These are phyloP conservation scores for Yamadazyma membranifaciens DNA, from an alignment of 1,139 yeast genomes.

Conservation along the genomic window DNA sequence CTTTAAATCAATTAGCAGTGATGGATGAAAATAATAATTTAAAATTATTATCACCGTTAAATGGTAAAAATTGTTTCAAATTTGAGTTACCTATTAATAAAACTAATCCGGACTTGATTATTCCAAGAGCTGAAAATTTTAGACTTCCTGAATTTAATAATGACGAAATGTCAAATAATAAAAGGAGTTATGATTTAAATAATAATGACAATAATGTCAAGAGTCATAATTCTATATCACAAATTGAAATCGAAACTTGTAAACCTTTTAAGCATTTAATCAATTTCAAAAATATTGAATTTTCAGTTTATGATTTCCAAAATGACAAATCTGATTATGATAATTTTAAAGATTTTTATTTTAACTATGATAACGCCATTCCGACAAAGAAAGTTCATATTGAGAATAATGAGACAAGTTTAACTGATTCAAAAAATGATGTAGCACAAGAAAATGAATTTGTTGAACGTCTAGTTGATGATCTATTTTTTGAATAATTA, in stretches of 20 bases:
- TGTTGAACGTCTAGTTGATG: constrained; percentile 12
- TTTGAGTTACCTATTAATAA: constrained; percentile 40
- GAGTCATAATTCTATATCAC: constrained; percentile 42
- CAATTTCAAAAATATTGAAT: constrained; percentile 35
- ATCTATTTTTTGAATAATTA: constrained; percentile 8
- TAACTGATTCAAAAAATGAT: constrained; percentile 1
- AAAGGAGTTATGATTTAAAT: not conserved
- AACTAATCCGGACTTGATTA: constrained; percentile 8
- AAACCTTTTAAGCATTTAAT: constrained; percentile 52
- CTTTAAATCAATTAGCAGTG: constrained; percentile 36
- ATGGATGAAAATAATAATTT: constrained; percentile 36
- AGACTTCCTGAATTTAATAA: not conserved
- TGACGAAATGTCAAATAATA: constrained; percentile 1
- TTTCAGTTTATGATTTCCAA: constrained; percentile 27
- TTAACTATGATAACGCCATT: constrained; percentile 2
- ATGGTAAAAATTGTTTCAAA: constrained; percentile 44
- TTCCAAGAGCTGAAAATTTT: not conserved
- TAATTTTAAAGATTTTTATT: constrained; percentile 8
- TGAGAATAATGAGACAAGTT: not conserved
- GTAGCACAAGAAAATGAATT: constrained; percentile 9
- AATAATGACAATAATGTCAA: constrained; percentile 2
- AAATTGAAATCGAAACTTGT: constrained; percentile 67
- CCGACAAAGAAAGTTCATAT: constrained; percentile 6
- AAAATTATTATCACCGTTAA: constrained; percentile 40
- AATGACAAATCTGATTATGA: constrained; percentile 9